Conservation (phyloP, 2,329 filamentous ascomycete genomes). For the Colletotrichum sp. region DNA sequence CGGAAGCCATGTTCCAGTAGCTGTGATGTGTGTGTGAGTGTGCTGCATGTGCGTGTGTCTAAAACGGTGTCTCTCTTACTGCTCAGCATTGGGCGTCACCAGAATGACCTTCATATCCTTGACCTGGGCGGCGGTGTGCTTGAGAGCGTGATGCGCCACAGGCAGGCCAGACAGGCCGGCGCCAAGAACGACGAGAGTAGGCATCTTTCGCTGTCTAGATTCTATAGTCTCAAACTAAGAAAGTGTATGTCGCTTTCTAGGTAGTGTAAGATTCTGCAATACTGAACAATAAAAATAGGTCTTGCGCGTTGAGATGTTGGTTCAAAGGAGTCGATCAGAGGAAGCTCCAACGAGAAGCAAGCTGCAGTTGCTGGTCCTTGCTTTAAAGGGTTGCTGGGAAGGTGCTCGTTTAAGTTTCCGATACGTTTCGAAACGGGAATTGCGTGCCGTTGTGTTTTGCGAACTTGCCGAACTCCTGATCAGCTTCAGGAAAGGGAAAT, state of each 20-base stretch:
- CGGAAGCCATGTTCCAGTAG: slow-evolving; percentile 61
- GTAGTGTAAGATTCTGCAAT: not conserved
- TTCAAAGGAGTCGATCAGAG: rapidly evolving
- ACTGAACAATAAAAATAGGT: not conserved
- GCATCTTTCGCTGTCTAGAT: slow-evolving; percentile 39
- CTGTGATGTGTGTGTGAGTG: slow-evolving; percentile 39
- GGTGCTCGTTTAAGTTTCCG: not conserved
- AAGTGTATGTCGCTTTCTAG: not conserved
- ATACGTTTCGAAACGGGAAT: slow-evolving; percentile 7
- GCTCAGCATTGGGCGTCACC: slow-evolving; percentile 52
- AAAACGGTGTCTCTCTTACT: not conserved
- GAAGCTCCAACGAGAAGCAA: not conserved
- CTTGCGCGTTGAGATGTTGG: not conserved
- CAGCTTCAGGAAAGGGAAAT: not conserved
- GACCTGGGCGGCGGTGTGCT: slow-evolving; percentile 47
- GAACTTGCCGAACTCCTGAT: not conserved
- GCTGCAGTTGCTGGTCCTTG: not conserved
- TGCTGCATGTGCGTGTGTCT: not conserved
- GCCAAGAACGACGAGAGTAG: slow-evolving; percentile 58
- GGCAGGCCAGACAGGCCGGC: slow-evolving; percentile 57
- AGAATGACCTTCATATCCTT: slow-evolving; percentile 54
- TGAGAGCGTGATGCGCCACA: slow-evolving; percentile 55
- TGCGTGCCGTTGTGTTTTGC: not conserved
- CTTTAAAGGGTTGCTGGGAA: not conserved
- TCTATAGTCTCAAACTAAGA: not conserved